A percentile compares a stretch with the other conserved stretches of the same genome.
Evolutionary conservation across 2,329 filamentous ascomycete genomes (phyloP).

Genomic region (Fusarium piperis): DNA sequence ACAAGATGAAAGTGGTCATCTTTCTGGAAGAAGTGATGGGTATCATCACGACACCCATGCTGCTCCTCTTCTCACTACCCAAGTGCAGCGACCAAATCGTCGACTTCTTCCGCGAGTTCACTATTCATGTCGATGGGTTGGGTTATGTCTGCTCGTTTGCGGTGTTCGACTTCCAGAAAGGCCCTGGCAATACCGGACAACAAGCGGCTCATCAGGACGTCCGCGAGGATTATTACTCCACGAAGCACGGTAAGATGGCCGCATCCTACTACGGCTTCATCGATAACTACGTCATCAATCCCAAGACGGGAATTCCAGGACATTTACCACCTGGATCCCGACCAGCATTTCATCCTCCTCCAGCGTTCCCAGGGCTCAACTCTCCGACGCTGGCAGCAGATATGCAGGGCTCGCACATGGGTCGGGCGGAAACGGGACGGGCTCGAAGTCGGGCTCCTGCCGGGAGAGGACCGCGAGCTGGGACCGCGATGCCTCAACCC

Average conservation of each 20-base stretch:
- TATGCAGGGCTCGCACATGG: constrained; percentile 59
- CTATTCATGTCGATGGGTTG: constrained; percentile 93
- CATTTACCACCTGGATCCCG: constrained; percentile 64
- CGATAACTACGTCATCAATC: constrained; percentile 86
- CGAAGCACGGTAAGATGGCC: constrained; percentile 98
- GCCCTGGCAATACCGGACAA: constrained; percentile 59
- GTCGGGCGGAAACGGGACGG: constrained; percentile 56
- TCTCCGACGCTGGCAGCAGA: constrained; percentile 68
- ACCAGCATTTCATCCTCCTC: constrained; percentile 76
- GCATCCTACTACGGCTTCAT: constrained; percentile 95
- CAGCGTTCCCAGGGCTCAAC: constrained; percentile 76
- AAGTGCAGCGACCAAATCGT: constrained; percentile 91
- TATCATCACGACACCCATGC: constrained; percentile 89
- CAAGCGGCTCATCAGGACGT: constrained; percentile 65
- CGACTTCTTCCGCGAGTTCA: constrained; percentile 98
- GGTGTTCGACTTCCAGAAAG: constrained; percentile 95
- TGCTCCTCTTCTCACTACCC: constrained; percentile 87
- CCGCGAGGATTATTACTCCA: constrained; percentile 91
- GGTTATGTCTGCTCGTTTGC: constrained; percentile 98
- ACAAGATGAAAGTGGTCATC: constrained; percentile 91
- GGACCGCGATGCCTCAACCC: constrained; percentile 57
- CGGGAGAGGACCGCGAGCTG: constrained; percentile 43
- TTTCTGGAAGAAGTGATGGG: constrained; percentile 93
- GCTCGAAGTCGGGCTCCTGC: constrained; percentile 53
- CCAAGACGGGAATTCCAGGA: constrained; percentile 72